These are phyloP conservation scores for Candolleomyces aberdarensis DNA, from an alignment of 768 basidiomycete genomes.

Conservation along the genomic window DNA sequence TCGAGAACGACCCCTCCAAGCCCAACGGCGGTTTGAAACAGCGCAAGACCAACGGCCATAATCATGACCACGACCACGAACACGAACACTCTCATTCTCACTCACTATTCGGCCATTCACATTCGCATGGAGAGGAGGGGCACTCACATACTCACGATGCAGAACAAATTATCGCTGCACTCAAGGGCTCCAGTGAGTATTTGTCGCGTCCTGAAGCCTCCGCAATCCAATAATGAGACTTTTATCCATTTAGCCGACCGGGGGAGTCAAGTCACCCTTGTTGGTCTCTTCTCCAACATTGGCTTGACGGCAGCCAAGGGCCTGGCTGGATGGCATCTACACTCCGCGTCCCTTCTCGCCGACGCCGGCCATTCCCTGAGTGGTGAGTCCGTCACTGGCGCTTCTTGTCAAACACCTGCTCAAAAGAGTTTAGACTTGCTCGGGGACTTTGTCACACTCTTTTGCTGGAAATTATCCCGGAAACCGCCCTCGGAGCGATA, in stretches of 20 bases:
- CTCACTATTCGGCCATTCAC: constrained; percentile 62
- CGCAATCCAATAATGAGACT: constrained; percentile 2
- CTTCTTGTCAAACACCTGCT: background rate
- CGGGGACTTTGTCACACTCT: constrained; percentile 89
- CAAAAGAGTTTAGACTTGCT: constrained; percentile 57
- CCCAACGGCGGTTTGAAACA: constrained; percentile 8
- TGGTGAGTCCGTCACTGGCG: constrained; percentile 45
- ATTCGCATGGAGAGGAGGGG: constrained; percentile 58
- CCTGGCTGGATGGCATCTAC: constrained; percentile 82
- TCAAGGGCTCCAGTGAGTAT: constrained; percentile 60
- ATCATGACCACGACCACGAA: constrained; percentile 28
- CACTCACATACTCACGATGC: constrained; percentile 49
- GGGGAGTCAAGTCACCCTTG: constrained; percentile 79
- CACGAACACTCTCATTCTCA: constrained; percentile 52
- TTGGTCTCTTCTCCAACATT: constrained; percentile 83
- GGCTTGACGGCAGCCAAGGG: constrained; percentile 83
- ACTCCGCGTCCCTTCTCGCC: constrained; percentile 87
- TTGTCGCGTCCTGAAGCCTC: background rate
- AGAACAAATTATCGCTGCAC: constrained; percentile 64
- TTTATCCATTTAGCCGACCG: constrained; percentile 67
- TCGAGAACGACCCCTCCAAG: constrained; percentile 14
- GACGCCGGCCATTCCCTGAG: constrained; percentile 92
- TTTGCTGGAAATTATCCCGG: constrained; percentile 83
- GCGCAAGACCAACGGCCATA: constrained; percentile 13
- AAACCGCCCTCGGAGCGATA: constrained; percentile 76